A percentile compares a stretch with the other conserved stretches of the same genome.
Conservation (phyloP, 495 filamentous ascomycete species). For the Aspergillus kassunensis region DNA sequence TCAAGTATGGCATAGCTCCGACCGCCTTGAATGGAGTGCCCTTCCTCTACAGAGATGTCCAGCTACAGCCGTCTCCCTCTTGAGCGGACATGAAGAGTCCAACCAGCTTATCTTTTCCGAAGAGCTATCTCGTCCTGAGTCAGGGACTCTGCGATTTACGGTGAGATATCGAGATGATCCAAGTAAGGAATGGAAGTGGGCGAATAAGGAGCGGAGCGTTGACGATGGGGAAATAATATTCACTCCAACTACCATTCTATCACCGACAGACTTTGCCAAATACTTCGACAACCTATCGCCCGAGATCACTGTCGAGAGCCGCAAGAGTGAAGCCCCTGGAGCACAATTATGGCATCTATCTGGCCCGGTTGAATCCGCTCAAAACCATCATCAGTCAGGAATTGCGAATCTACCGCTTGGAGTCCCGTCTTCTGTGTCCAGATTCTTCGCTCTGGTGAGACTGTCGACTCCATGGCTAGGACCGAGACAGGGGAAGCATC, state of each 20-base stretch:
- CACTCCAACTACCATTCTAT: slow-evolving; percentile 11
- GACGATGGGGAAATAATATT: slow-evolving; percentile 63
- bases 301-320: slow-evolving; percentile 51
- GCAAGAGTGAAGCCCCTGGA: slow-evolving; percentile 62
- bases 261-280: slow-evolving; percentile 41
- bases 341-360: slow-evolving; percentile 69
- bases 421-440: slow-evolving; percentile 47
- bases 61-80: slow-evolving; percentile 25
- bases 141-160: slow-evolving; percentile 59
- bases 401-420: slow-evolving; percentile 58
- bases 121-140: slow-evolving; percentile 29
- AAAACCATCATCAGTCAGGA: slow-evolving; percentile 51
- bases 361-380: slow-evolving; percentile 48
- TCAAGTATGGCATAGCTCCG: slow-evolving; percentile 69
- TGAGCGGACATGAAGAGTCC: slow-evolving; percentile 26
- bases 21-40: slow-evolving; percentile 32
- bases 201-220: slow-evolving; percentile 55
- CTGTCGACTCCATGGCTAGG: slow-evolving; percentile 81
- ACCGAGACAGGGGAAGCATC: slow-evolving; percentile 71
- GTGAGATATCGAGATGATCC: slow-evolving; percentile 61
- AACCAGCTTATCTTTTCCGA: slow-evolving; percentile 38
- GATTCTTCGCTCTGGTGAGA: slow-evolving; percentile 79
- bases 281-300: slow-evolving; percentile 60
- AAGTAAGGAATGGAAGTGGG: slow-evolving; percentile 69
- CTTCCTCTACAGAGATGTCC: slow-evolving; percentile 28